Percentiles rank a stretch among this genome's conserved stretches.
These are phyloP conservation scores for Penicillium alfredii DNA, from an alignment of 495 filamentous ascomycete genomes.

Conservation along the genomic window DNA sequence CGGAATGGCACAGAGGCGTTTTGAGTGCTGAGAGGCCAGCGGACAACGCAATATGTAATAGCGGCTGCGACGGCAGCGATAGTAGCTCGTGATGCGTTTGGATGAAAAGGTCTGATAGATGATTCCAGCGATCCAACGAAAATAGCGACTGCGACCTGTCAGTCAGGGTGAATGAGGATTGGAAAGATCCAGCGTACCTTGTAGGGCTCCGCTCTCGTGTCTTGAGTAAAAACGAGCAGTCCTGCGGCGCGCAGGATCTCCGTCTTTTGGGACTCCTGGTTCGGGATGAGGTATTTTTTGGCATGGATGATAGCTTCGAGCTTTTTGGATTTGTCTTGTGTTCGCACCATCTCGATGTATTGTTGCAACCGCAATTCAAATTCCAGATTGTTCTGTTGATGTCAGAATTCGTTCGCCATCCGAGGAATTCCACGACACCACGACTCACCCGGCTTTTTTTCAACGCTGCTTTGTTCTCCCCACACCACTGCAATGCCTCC, in stretches of 20 bases:
- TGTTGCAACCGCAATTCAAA: slow-evolving; percentile 94
- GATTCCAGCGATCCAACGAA: slow-evolving; percentile 61
- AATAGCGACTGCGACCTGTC: slow-evolving; percentile 57
- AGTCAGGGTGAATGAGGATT: slow-evolving; percentile 1
- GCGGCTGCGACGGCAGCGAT: slow-evolving; percentile 71
- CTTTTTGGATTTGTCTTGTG: slow-evolving; percentile 50
- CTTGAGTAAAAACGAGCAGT: slow-evolving; percentile 67
- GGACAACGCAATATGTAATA: slow-evolving; percentile 87
- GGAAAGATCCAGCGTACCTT: slow-evolving; percentile 43
- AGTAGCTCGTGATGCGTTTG: slow-evolving; percentile 82
- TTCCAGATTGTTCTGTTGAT: slow-evolving; percentile 71
- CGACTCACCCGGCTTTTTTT: slow-evolving; percentile 70
- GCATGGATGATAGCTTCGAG: slow-evolving; percentile 76
- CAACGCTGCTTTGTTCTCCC: slow-evolving; percentile 81
- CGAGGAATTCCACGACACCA: neutral
- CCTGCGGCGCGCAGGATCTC: slow-evolving; percentile 72
- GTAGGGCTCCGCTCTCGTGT: slow-evolving; percentile 57
- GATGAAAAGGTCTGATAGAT: slow-evolving; percentile 76
- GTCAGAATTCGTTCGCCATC: slow-evolving; percentile 18
- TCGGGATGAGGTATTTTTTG: slow-evolving; percentile 67
- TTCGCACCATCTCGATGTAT: slow-evolving; percentile 83
- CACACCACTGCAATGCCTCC: slow-evolving; percentile 84
- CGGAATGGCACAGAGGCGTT: slow-evolving; percentile 86
- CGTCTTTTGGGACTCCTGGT: slow-evolving; percentile 56
- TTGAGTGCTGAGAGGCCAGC: slow-evolving; percentile 93